A percentile compares a stretch with the other conserved stretches of the same genome.
Evolutionary conservation across 2,329 filamentous ascomycete genomes (phyloP).

Genomic region (Epichloe sp.): DNA sequence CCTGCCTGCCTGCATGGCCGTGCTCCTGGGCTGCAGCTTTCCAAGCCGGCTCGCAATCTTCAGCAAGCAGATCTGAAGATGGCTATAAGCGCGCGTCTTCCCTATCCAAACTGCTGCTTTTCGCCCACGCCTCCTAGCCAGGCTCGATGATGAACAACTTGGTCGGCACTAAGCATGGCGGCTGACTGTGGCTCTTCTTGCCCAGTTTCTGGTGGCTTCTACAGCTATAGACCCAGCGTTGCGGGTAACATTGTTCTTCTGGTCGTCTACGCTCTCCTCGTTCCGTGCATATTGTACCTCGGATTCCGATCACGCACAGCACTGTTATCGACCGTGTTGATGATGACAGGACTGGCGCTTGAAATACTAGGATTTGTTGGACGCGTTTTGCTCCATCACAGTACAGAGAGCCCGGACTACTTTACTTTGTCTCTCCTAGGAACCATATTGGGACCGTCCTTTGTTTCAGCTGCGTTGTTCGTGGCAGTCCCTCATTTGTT

Average conservation of each 20-base stretch:
- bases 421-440: constrained; percentile 34
- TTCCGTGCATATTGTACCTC: constrained; percentile 24
- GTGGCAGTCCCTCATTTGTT: constrained; percentile 33
- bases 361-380: constrained; percentile 34
- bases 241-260: constrained; percentile 28
- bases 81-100: not conserved
- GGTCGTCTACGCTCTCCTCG: constrained; percentile 24
- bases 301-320: constrained; percentile 27
- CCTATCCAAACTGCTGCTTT: constrained; percentile 7
- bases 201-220: constrained; percentile 23
- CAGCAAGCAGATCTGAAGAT: not conserved
- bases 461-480: constrained; percentile 31
- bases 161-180: constrained; percentile 19
- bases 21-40: constrained; percentile 2
- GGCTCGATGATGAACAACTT: constrained; percentile 13
- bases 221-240: constrained; percentile 23
- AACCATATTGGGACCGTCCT: constrained; percentile 32
- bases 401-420: constrained; percentile 19
- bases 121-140: constrained; percentile 5
- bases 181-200: constrained; percentile 23
- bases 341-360: constrained; percentile 25
- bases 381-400: constrained; percentile 26
- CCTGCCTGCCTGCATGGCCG: not conserved
- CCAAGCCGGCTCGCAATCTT: not conserved
- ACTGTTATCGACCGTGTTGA: constrained; percentile 26